Evolutionary conservation across 495 filamentous ascomycete genomes (phyloP).

Genomic region (Penicillium macrosclerotiorum): DNA sequence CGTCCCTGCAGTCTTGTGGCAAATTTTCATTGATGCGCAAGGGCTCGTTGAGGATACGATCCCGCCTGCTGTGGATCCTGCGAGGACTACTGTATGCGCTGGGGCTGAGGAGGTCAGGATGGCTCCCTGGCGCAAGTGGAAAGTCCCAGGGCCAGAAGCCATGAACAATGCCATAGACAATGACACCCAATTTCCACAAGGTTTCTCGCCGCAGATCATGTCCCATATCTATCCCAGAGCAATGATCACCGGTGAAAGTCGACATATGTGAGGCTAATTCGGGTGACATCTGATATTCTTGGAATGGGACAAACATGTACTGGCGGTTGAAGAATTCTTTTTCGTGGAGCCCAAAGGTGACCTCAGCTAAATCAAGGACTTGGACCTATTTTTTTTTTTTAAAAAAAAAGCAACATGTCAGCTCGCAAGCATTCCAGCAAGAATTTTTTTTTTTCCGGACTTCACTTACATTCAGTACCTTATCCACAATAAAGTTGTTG

Average conservation of each 20-base stretch:
- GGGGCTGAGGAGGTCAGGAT: conserved; percentile 1
- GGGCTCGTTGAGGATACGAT: conserved; percentile 14
- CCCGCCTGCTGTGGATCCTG: conserved; percentile 6
- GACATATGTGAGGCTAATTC: conserved; percentile 13
- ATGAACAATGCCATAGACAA: conserved; percentile 24
- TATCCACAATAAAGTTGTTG: conserved; percentile 24
- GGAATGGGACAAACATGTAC: conserved; percentile 9
- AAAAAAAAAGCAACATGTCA: no score
- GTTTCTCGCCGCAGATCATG: conserved; percentile 8
- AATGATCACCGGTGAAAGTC: not conserved
- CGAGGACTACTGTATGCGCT: not conserved
- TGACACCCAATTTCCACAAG: conserved; percentile 23
- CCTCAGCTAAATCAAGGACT: conserved; percentile 22
- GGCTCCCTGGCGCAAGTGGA: not conserved
- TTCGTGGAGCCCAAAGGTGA: conserved; percentile 14
- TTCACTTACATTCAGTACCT: conserved; percentile 22
- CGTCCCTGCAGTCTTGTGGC: conserved; percentile 27
- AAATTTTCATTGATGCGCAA: conserved; percentile 17
- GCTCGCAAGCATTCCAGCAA: no score
- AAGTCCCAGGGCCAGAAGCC: conserved; percentile 29
- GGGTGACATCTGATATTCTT: conserved; percentile 24
- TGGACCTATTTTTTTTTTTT: conserved; percentile 5
- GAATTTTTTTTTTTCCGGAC: not conserved
- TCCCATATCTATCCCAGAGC: not conserved
- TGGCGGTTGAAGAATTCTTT: not conserved